A percentile compares a stretch with the other conserved stretches of the same genome.
Evolutionary conservation across 768 basidiomycete genomes (phyloP).

Genomic region (Termitomyces sp.): DNA sequence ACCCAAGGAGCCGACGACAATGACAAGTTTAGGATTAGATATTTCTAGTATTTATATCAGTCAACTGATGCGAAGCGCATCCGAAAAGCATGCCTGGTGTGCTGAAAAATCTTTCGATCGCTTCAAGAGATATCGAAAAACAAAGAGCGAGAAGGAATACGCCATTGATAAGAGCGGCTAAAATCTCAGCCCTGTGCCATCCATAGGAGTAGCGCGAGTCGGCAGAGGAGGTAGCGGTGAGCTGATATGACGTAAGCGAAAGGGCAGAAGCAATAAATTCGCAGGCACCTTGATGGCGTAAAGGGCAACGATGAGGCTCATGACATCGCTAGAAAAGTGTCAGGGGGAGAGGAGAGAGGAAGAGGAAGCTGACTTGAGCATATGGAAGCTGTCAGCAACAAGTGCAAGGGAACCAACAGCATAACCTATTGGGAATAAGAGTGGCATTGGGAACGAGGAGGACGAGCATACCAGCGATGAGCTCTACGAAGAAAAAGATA

Average conservation of each 20-base stretch:
- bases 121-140: constrained; percentile 92
- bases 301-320: constrained; percentile 91
- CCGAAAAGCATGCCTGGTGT: constrained; percentile 54
- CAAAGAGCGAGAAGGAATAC: constrained; percentile 96
- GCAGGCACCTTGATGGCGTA: constrained; percentile 79
- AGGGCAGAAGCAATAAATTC: constrained; percentile 1
- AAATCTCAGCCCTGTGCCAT: constrained; percentile 98
- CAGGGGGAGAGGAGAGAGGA: constrained; percentile 3
- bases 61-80: constrained; percentile 5
- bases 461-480: constrained; percentile 60
- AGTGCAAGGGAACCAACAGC: constrained; percentile 94
- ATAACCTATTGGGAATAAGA: constrained; percentile 56
- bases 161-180: constrained; percentile 93
- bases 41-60: constrained; percentile 53
- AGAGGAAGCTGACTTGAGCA: constrained; percentile 77
- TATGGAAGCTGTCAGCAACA: constrained; percentile 96
- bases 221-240: constrained; percentile 51
- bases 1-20: constrained; percentile 86
- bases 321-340: constrained; percentile 70
- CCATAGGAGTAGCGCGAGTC: constrained; percentile 91
- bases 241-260: constrained; percentile 31
- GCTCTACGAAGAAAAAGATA: constrained; percentile 81
- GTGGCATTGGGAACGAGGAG: constrained; percentile 1
- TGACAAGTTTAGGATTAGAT: constrained; percentile 80
- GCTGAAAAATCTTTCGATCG: constrained; percentile 84